Evolutionary conservation across 2,329 filamentous ascomycete species (phyloP), one percentile per base, ranked within the genome.

Genomic region (Ophiostoma himal-ulmi): DNA sequence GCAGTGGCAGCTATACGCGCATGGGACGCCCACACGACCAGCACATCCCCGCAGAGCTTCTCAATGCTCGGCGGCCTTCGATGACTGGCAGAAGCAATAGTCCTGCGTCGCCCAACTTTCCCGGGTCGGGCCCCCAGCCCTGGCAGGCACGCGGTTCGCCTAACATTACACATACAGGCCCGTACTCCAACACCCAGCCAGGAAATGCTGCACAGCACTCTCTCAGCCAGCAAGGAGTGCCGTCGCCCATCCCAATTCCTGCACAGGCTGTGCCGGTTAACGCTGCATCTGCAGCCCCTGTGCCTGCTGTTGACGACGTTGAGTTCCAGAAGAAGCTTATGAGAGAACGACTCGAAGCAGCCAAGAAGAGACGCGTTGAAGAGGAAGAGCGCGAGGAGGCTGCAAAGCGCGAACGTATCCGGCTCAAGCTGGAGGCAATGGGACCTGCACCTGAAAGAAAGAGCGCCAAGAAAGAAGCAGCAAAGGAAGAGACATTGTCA

Each of bases 331-430:
- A 82, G 84, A 91, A 84, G 80, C 85, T 92, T 30, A 93, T 94
- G 90, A 85, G 85, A 52, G 88, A 92, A 75, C 86, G 87, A 54
- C 84, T 88, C 7, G 90, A 93, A 75, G 81, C 88, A 69, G 90
- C 90, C 26, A 88, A 89, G 76, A 89, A 90, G 76, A 84, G 89
- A 71, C 83, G 87, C 67, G 81, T 87, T 72, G 89, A 91, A 71
- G 86, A 93, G 77, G 89, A 90, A 75, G 88, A 85, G 26, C 85
- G 83, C n/a, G 89, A 91, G 75, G 90, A 92, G 76, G 89, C 88
- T n/a, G 91, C 86, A 22, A 86, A 84, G 71, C 85, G 86, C 75
- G 90, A 92, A 76, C 86, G 91, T 34, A 88, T 94, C 72, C 86
- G 88, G 67, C 84, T 89, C 76, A 93, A 92, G 78, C 80, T 94